These are phyloP conservation scores for Trichoderma gracile DNA, from an alignment of 2,329 filamentous ascomycete genomes.

Conservation along the genomic window DNA sequence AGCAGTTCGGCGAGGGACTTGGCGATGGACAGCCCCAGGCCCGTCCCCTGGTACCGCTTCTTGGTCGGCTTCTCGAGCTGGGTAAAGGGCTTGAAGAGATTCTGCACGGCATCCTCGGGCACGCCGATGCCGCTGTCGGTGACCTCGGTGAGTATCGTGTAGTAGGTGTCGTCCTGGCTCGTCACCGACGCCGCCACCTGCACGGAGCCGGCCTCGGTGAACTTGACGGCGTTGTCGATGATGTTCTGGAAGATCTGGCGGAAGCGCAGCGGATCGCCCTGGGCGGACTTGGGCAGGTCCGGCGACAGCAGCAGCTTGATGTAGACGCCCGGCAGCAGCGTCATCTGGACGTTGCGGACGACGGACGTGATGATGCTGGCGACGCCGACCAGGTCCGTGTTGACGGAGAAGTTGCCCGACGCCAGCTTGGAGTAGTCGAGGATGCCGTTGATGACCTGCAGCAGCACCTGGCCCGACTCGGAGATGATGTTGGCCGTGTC, in stretches of 20 bases:
- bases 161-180: slow-evolving; percentile 45
- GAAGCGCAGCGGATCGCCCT: slow-evolving; percentile 60
- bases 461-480: slow-evolving; percentile 58
- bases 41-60: slow-evolving; percentile 57
- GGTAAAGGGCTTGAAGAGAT: slow-evolving; percentile 58
- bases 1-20: slow-evolving; percentile 58
- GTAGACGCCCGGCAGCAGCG: slow-evolving; percentile 48
- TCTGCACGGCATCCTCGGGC: slow-evolving; percentile 44
- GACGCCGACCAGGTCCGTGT: slow-evolving; percentile 53
- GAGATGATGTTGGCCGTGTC: slow-evolving; percentile 60
- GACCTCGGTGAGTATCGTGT: slow-evolving; percentile 53
- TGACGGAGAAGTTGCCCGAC: slow-evolving; percentile 60
- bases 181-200: slow-evolving; percentile 45
- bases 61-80: slow-evolving; percentile 56
- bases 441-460: slow-evolving; percentile 66
- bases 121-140: slow-evolving; percentile 58
- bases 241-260: slow-evolving; percentile 65
- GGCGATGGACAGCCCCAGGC: slow-evolving; percentile 58
- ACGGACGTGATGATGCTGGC: slow-evolving; percentile 49
- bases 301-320: slow-evolving; percentile 48
- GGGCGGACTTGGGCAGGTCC: slow-evolving; percentile 50
- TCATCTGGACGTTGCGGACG: slow-evolving; percentile 50
- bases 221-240: slow-evolving; percentile 61
- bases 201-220: slow-evolving; percentile 58
- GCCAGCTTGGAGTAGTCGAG: slow-evolving; percentile 66